Conservation (phyloP, 352 stramenopile genomes). For the Globisporangium lucens region DNA sequence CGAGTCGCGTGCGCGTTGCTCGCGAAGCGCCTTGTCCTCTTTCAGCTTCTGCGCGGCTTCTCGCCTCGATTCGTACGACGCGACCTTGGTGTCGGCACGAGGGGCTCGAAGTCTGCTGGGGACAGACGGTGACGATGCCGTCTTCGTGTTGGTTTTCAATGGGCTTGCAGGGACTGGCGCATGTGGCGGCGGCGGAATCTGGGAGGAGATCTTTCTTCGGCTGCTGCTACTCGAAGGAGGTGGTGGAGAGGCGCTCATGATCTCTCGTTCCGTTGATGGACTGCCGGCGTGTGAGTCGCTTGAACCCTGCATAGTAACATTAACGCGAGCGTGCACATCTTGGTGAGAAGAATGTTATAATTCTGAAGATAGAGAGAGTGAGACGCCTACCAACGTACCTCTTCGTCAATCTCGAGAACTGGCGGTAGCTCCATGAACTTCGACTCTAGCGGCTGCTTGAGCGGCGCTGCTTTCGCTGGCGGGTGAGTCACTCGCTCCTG, state of each 20-base stretch:
- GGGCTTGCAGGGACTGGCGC: conserved; percentile 6
- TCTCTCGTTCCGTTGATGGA: conserved; percentile 16
- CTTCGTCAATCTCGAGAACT: conserved; percentile 53
- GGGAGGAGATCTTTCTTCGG: not conserved
- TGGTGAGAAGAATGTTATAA: not conserved
- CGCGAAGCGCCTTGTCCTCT: conserved; percentile 65
- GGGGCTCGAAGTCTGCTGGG: conserved; percentile 23
- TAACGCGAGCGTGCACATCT: not conserved
- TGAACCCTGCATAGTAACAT: conserved; percentile 11
- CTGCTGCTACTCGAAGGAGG: not conserved
- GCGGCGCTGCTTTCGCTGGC: conserved; percentile 15
- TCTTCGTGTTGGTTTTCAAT: conserved; percentile 17
- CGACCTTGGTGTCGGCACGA: conserved; percentile 12
- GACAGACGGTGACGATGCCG: conserved; percentile 25
- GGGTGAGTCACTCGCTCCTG: conserved; percentile 16
- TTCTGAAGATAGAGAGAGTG: not conserved
- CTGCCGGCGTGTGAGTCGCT: conserved; percentile 19
- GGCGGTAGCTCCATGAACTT: conserved; percentile 42
- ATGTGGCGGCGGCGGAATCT: conserved; percentile 1
- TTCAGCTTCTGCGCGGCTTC: conserved; percentile 63
- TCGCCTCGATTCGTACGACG: conserved; percentile 52
- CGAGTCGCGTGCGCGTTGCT: conserved; percentile 54
- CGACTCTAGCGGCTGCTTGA: conserved; percentile 24
- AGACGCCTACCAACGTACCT: conserved; percentile 11
- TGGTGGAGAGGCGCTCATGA: not conserved